Evolutionary conservation across 768 basidiomycete species (phyloP).

Genomic region (Tylopilus sp.): DNA sequence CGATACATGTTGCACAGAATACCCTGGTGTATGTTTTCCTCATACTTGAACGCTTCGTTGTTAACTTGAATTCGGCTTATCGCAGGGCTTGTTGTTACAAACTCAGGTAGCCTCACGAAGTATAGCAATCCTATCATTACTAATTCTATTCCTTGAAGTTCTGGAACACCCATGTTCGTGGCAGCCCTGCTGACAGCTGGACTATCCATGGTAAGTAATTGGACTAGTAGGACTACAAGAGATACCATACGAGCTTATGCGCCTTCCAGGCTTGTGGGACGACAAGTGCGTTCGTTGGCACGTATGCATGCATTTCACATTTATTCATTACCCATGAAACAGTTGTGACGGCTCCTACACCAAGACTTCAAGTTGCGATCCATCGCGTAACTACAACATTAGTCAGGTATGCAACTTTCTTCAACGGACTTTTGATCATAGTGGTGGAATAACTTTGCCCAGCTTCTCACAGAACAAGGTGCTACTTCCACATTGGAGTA

Average conservation of each 20-base stretch:
- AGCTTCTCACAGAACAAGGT: constrained; percentile 57
- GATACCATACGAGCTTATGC: constrained; percentile 1
- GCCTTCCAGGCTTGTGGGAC: constrained; percentile 56
- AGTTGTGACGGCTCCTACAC: constrained; percentile 52
- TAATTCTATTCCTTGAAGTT: constrained; percentile 41
- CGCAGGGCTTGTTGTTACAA: constrained; percentile 58
- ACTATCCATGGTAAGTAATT: constrained; percentile 64
- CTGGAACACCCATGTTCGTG: constrained; percentile 65
- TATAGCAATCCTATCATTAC: background rate
- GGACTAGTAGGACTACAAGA: background rate
- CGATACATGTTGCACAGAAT: constrained; percentile 62
- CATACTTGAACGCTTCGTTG: background rate
- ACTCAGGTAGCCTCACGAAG: constrained; percentile 38
- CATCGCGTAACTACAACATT: constrained; percentile 46
- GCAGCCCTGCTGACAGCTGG: constrained; percentile 66
- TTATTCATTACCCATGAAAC: background rate
- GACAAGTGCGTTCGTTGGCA: constrained; percentile 43
- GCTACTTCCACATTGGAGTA: constrained; percentile 55
- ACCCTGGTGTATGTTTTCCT: constrained; percentile 53
- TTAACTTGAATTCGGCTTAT: background rate
- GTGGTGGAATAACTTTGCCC: background rate
- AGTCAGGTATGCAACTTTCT: constrained; percentile 28
- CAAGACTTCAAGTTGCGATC: constrained; percentile 38
- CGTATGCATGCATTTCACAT: background rate
- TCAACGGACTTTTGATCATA: background rate